These are phyloP conservation scores for Pseudopyrenochaeta lycopersici DNA, from an alignment of 2,329 filamentous ascomycete species.

Conservation along the genomic window DNA sequence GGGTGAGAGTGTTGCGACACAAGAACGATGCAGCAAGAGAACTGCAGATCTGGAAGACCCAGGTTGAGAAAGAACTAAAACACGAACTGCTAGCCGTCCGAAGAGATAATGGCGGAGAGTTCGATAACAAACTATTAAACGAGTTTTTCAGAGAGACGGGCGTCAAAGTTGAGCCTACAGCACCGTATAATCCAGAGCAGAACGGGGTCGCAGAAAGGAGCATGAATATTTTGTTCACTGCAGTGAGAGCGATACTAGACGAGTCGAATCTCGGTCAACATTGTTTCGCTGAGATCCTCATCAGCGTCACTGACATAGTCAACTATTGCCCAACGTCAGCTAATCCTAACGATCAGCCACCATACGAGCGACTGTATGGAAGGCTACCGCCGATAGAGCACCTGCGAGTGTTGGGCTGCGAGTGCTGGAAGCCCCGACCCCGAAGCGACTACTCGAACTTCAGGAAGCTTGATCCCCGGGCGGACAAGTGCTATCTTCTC, in stretches of 20 bases:
- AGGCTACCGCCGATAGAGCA: no score
- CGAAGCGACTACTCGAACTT: background rate
- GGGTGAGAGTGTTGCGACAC: slow-evolving; percentile 1
- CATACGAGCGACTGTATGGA: background rate
- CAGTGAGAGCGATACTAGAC: slow-evolving; percentile 4
- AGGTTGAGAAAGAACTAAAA: no score
- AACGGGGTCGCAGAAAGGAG: background rate
- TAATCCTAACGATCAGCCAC: background rate
- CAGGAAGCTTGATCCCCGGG: slow-evolving; percentile 5
- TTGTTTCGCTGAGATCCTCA: slow-evolving; percentile 4
- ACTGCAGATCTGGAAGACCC: no score
- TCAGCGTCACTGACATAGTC: slow-evolving; percentile 1
- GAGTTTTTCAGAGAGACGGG: slow-evolving; percentile 2
- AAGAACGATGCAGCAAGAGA: background rate
- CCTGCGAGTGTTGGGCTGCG: no score
- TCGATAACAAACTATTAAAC: background rate
- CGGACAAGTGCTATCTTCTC: slow-evolving; percentile 3
- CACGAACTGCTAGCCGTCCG: background rate
- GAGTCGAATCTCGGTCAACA: slow-evolving; percentile 2
- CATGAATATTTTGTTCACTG: slow-evolving; percentile 1
- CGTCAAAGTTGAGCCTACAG: slow-evolving; percentile 1
- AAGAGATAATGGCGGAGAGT: slow-evolving; percentile 1
- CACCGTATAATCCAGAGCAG: slow-evolving; percentile 1
- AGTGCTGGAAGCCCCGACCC: background rate
- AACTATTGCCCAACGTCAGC: slow-evolving; percentile 1